Conservation (phyloP, 768 basidiomycete genomes). For the Trametes cubensis region DNA sequence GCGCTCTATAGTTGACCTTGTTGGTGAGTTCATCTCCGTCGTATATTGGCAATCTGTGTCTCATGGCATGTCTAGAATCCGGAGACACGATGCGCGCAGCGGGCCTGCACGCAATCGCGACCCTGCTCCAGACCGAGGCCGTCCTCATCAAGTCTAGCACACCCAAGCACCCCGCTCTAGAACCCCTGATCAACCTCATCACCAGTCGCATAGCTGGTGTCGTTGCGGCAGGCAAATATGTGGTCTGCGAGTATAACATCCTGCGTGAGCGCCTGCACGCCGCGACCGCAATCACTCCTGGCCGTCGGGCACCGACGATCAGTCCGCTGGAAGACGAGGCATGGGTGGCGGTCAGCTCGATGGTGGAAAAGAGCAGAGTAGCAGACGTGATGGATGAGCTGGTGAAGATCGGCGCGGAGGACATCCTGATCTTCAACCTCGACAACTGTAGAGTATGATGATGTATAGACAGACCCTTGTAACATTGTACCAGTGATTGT, state of each 20-base stretch:
- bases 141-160: slow-evolving; percentile 84
- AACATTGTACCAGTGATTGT: not conserved
- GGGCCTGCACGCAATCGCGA: slow-evolving; percentile 90
- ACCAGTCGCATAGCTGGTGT: slow-evolving; percentile 91
- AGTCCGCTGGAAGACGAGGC: slow-evolving; percentile 77
- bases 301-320: slow-evolving; percentile 86
- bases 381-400: slow-evolving; percentile 91
- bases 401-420: slow-evolving; percentile 82
- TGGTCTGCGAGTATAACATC: slow-evolving; percentile 92
- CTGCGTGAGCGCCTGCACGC: slow-evolving; percentile 58
- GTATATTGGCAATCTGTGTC: not conserved
- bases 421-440: slow-evolving; percentile 85
- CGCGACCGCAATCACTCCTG: slow-evolving; percentile 80
- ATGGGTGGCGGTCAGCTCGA: slow-evolving; percentile 91
- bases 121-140: slow-evolving; percentile 84
- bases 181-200: slow-evolving; percentile 73
- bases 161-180: slow-evolving; percentile 63
- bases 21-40: slow-evolving; percentile 61
- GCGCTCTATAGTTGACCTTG: slow-evolving; percentile 79
- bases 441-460: slow-evolving; percentile 88
- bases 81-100: slow-evolving; percentile 99
- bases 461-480: not conserved
- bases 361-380: slow-evolving; percentile 83
- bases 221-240: slow-evolving; percentile 83
- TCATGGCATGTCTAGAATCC: slow-evolving; percentile 64